Conservation (phyloP, 202 grass and related monocot species). For the Elaeis oleifera region DNA sequence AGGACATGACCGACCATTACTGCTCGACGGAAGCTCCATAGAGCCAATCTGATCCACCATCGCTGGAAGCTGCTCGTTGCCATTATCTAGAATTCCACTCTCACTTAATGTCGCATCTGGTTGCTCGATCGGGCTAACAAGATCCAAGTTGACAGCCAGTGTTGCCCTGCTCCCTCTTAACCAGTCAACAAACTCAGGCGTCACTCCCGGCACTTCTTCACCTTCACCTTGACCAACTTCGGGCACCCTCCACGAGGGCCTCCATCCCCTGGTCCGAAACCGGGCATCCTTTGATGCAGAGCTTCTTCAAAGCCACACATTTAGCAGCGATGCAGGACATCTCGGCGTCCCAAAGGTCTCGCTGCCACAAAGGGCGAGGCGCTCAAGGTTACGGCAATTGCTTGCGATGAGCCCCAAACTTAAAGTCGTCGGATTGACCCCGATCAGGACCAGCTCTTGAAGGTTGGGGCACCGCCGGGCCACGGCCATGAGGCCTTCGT, state of each 20-base stretch:
- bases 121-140: conserved; percentile 19
- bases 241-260: conserved; percentile 70
- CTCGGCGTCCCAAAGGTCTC: conserved; percentile 84
- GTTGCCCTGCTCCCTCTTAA: conserved; percentile 43
- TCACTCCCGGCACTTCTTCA: conserved; percentile 87
- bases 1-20: conserved; percentile 25
- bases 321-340: conserved; percentile 64
- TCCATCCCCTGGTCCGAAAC: conserved; percentile 72
- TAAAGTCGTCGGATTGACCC: conserved; percentile 60
- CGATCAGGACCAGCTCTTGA: conserved; percentile 86
- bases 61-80: conserved; percentile 33
- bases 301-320: conserved; percentile 67
- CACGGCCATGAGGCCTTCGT: conserved; percentile 42
- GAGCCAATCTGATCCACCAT: conserved; percentile 40
- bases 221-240: conserved; percentile 81
- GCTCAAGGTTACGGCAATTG: conserved; percentile 64
- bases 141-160: conserved; percentile 72
- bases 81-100: conserved; percentile 66
- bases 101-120: conserved; percentile 54
- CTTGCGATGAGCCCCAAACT: conserved; percentile 68
- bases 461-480: conserved; percentile 52
- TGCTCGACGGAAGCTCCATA: conserved; percentile 31
- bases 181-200: conserved; percentile 60
- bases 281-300: conserved; percentile 90
- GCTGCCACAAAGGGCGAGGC: conserved; percentile 64